A percentile compares a stretch with the other conserved stretches of the same genome.
Conservation (phyloP, 2,329 filamentous ascomycete genomes). For the Ophiocordyceps sinensis region DNA sequence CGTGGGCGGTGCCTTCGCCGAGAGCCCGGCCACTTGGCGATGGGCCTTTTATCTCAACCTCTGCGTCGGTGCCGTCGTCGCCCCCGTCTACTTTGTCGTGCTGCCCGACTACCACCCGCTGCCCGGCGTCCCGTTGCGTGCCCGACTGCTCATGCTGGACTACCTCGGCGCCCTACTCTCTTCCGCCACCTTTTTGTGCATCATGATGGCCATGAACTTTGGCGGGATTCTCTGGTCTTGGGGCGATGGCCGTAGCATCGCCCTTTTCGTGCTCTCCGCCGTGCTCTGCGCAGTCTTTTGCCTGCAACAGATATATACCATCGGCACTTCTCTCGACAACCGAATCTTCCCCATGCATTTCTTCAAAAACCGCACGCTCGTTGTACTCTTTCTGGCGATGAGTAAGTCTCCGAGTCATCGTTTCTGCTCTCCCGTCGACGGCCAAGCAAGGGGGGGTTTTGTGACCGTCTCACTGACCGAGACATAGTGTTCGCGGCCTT, state of each 20-base stretch:
- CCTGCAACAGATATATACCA: constrained; percentile 26
- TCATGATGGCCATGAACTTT: constrained; percentile 28
- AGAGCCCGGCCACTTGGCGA: constrained; percentile 1
- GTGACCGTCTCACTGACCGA: no score
- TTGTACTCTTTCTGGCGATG: constrained; percentile 27
- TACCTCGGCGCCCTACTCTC: constrained; percentile 26
- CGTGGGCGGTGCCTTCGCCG: constrained; percentile 4
- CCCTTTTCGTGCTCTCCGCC: constrained; percentile 26
- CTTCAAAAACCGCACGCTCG: constrained; percentile 18
- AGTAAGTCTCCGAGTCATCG: background rate
- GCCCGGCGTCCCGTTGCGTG: constrained; percentile 7
- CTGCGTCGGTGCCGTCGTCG: constrained; percentile 17
- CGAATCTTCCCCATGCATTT: constrained; percentile 34
- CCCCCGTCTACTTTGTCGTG: constrained; percentile 13
- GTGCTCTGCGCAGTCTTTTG: constrained; percentile 23
- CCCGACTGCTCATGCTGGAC: constrained; percentile 22
- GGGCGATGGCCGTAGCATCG: constrained; percentile 26
- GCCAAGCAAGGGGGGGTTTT: no score
- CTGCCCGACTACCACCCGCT: constrained; percentile 8
- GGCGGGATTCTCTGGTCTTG: constrained; percentile 32
- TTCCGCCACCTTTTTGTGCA: constrained; percentile 15
- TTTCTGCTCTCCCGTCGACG: no score
- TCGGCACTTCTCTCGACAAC: constrained; percentile 6
- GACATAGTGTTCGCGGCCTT: constrained; percentile 2
- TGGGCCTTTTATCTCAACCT: constrained; percentile 40